These are phyloP conservation scores for Petasospora rhodanensis DNA, from an alignment of 1,139 yeast genomes.

Conservation along the genomic window DNA sequence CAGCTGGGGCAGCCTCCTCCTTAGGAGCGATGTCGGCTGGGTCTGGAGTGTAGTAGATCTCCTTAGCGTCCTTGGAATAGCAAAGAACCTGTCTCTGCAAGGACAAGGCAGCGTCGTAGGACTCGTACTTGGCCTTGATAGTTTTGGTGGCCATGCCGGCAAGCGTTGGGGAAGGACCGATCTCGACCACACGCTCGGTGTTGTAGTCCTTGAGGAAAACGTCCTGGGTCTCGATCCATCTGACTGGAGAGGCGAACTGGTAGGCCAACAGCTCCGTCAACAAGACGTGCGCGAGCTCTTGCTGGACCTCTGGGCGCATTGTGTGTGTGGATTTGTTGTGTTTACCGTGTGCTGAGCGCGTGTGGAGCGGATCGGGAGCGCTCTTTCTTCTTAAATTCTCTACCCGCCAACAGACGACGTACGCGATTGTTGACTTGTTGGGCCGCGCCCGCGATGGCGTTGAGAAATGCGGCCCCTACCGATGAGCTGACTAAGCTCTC, in stretches of 20 bases:
- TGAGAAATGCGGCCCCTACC: too few relatives aligned
- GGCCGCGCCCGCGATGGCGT: too few relatives aligned
- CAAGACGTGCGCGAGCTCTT: slow-evolving; percentile 91
- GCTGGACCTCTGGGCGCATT: slow-evolving; percentile 98
- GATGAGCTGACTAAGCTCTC: too few relatives aligned
- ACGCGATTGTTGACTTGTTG: slow-evolving; percentile 7
- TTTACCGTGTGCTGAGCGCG: not conserved
- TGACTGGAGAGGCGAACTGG: slow-evolving; percentile 98
- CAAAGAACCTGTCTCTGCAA: slow-evolving; percentile 95
- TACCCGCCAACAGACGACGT: too few relatives aligned
- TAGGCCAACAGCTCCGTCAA: slow-evolving; percentile 94
- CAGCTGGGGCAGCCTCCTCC: slow-evolving; percentile 35
- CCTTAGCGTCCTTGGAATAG: slow-evolving; percentile 93
- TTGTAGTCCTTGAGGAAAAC: slow-evolving; percentile 90
- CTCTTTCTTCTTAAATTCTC: too few relatives aligned
- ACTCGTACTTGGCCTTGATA: slow-evolving; percentile 91
- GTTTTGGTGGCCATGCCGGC: slow-evolving; percentile 99
- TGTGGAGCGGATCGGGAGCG: too few relatives aligned
- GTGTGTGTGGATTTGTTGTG: slow-evolving; percentile 5
- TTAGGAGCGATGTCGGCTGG: slow-evolving; percentile 39
- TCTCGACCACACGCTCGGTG: slow-evolving; percentile 95
- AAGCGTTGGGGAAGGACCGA: slow-evolving; percentile 97
- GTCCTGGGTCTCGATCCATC: slow-evolving; percentile 99
- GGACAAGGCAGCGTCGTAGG: slow-evolving; percentile 95
- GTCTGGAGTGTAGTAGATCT: slow-evolving; percentile 93